Percentiles rank a stretch among this genome's conserved stretches.
Conservation (phyloP, 306 rosid species). For the Medicago ruthenica region DNA sequence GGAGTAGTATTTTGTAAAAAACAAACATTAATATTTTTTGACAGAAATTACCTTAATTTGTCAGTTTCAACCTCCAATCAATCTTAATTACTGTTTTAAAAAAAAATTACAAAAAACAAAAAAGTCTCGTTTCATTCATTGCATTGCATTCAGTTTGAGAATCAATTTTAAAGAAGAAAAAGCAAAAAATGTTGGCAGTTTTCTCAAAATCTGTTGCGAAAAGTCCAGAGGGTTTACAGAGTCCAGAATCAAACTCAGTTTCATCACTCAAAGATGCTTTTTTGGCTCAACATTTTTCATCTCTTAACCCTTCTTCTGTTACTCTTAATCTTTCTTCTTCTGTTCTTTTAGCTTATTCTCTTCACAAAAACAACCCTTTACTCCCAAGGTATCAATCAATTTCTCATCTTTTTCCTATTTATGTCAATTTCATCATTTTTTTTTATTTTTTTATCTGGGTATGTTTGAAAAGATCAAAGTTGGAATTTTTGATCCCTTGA, state of each 20-base stretch:
- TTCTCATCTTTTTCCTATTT: not conserved
- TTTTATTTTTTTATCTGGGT: conserved; percentile 32
- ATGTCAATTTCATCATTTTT: not conserved
- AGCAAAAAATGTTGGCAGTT: conserved; percentile 71
- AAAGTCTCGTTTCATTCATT: not conserved
- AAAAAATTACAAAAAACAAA: not conserved
- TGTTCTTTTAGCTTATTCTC: conserved; percentile 60
- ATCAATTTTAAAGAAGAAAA: not conserved
- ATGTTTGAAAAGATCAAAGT: conserved; percentile 20
- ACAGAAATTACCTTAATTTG: not conserved
- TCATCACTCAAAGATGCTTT: conserved; percentile 72
- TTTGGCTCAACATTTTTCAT: conserved; percentile 60
- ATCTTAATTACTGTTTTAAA: not conserved
- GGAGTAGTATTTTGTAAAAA: no score
- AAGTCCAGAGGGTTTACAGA: conserved; percentile 73
- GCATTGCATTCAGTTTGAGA: not conserved
- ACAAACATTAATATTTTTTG: no score
- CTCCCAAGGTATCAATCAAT: conserved; percentile 62
- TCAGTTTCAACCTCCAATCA: not conserved
- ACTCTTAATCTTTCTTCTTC: conserved; percentile 65
- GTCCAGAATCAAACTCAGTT: conserved; percentile 57
- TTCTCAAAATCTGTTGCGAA: conserved; percentile 79
- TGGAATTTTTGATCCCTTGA: conserved; percentile 5
- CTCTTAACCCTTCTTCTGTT: conserved; percentile 70
- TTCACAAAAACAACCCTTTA: conserved; percentile 63